Evolutionary conservation across 352 stramenopile genomes (phyloP).

Genomic region (Thraustochytrium sp.): DNA sequence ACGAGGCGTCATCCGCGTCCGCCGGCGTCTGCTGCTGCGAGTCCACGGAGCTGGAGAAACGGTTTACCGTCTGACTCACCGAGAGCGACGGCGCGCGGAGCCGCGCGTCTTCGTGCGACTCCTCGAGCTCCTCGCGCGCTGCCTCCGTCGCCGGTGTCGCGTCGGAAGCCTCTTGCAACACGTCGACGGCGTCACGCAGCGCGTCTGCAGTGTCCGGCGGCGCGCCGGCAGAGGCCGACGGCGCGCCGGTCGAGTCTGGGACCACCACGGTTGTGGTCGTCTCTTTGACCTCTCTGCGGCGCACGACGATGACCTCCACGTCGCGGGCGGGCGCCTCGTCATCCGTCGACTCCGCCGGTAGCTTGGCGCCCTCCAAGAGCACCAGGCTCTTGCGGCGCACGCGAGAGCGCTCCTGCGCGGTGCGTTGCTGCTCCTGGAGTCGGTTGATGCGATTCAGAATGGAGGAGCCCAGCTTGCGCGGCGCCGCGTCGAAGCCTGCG

Average conservation of each 20-base stretch:
- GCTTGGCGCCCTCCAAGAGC: background rate
- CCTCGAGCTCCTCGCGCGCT: background rate
- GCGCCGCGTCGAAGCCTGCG: background rate
- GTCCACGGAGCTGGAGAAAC: background rate
- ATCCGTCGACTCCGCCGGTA: background rate
- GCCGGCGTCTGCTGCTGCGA: background rate
- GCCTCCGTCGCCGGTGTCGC: background rate
- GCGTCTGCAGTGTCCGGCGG: too few species aligned
- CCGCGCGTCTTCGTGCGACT: background rate
- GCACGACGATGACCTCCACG: background rate
- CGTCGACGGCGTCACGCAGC: too few species aligned
- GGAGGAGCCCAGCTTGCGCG: background rate
- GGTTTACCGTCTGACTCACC: background rate
- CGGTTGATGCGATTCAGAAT: conserved; percentile 1
- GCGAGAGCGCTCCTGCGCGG: background rate
- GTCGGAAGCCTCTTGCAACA: too few species aligned
- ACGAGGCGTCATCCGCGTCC: background rate
- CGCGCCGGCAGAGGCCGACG: too few species aligned
- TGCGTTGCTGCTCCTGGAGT: background rate
- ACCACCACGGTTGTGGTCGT: too few species aligned
- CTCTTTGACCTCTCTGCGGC: too few species aligned
- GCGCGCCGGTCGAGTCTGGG: too few species aligned
- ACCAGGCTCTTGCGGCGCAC: background rate
- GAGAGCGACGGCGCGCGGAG: background rate
- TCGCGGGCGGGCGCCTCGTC: background rate